phyloP scores from a whole-genome alignment of 441 rosid species.

The Dalechampia spathulata region DNA sequence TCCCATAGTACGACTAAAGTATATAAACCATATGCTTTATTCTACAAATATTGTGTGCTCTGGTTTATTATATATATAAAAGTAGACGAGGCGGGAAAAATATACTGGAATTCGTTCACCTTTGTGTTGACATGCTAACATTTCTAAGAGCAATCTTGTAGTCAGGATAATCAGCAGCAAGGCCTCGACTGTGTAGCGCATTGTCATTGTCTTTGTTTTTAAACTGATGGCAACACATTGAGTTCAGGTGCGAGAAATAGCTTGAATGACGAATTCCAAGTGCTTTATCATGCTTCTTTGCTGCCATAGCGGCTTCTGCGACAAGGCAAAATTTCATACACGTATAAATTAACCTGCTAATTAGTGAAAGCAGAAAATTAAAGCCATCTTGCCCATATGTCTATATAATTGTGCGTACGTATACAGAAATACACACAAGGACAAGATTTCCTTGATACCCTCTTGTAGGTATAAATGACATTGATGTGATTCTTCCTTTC shows the following conservation, averaged over 20 bases:
- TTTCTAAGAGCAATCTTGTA: slow-evolving; percentile 6
- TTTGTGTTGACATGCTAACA: slow-evolving; percentile 1
- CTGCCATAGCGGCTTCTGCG: slow-evolving; percentile 27
- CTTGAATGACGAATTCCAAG: background rate
- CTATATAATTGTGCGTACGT: no score
- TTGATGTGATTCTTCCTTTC: slow-evolving; percentile 2
- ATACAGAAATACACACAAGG: no score
- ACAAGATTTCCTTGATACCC: slow-evolving; percentile 1
- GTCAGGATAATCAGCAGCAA: background rate
- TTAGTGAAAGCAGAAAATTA: no score
- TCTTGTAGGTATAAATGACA: background rate
- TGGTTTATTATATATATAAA: no score
- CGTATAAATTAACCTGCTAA: background rate
- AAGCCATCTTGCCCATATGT: no score
- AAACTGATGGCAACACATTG: slow-evolving; percentile 7
- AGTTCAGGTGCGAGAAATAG: slow-evolving; percentile 3
- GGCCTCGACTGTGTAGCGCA: slow-evolving; percentile 9
- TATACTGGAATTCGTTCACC: slow-evolving; percentile 15
- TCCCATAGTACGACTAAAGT: no score
- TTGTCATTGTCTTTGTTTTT: background rate
- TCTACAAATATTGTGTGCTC: no score
- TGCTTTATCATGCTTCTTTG: slow-evolving; percentile 16
- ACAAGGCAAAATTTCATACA: no score
- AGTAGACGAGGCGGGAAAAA: no score
- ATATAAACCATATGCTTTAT: no score